A percentile compares a stretch with the other conserved stretches of the same genome.
Conservation (phyloP, 805 yeast species). For the Clavispora asparagi region DNA sequence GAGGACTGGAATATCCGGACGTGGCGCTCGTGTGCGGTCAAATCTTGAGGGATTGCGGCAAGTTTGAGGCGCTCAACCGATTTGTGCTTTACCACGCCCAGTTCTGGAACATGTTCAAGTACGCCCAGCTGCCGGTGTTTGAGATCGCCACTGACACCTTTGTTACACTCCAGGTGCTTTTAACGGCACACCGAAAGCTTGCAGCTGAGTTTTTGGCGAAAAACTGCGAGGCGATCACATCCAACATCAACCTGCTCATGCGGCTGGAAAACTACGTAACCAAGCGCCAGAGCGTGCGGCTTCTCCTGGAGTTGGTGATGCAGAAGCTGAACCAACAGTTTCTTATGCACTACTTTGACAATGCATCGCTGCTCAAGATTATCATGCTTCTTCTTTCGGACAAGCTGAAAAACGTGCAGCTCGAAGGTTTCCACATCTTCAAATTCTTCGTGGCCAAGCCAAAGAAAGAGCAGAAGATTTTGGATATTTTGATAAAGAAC, state of each 20-base stretch:
- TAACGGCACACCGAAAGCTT: constrained; percentile 63
- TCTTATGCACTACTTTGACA: constrained; percentile 73
- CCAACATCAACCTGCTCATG: constrained; percentile 62
- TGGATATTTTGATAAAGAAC: constrained; percentile 80
- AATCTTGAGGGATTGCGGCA: constrained; percentile 80
- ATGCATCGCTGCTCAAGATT: constrained; percentile 76
- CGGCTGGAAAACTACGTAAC: constrained; percentile 83
- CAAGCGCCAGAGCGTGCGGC: constrained; percentile 80
- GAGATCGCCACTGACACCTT: constrained; percentile 90
- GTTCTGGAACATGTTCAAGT: constrained; percentile 81
- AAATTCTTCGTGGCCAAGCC: constrained; percentile 97
- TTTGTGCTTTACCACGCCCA: constrained; percentile 53
- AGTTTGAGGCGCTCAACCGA: constrained; percentile 64
- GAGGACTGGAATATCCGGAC: constrained; percentile 71
- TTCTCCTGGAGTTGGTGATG: constrained; percentile 67
- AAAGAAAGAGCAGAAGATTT: constrained; percentile 70
- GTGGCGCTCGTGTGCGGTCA: constrained; percentile 69
- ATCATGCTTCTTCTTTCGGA: constrained; percentile 85
- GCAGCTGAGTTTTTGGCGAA: constrained; percentile 64
- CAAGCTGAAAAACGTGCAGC: constrained; percentile 81
- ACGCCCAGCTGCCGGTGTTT: constrained; percentile 70
- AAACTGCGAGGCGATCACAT: constrained; percentile 56
- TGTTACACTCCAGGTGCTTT: constrained; percentile 64
- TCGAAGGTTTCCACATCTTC: constrained; percentile 89
- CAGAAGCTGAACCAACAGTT: constrained; percentile 65